These are phyloP conservation scores for Eucalyptus erythrocorys DNA, from an alignment of 345 rosid species.

Conservation along the genomic window DNA sequence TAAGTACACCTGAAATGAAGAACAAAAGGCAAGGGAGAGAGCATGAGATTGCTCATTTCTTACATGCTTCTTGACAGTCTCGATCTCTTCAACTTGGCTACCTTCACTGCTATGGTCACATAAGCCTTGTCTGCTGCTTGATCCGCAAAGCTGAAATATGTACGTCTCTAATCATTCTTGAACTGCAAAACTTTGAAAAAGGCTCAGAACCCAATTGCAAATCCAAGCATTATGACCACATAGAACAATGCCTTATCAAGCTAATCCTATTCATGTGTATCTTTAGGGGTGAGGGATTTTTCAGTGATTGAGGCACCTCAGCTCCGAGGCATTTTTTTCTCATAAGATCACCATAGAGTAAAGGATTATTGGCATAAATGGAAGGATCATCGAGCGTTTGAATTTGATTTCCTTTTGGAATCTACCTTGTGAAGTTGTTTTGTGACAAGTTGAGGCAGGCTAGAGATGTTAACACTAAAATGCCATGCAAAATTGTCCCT, in stretches of 20 bases:
- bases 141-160: neutral
- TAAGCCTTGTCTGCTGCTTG: neutral
- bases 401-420: neutral
- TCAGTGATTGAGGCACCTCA: neutral
- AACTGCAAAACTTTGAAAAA: neutral
- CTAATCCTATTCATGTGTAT: neutral
- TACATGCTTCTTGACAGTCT: neutral
- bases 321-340: neutral
- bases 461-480: neutral
- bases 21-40: neutral
- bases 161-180: neutral
- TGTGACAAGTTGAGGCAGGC: constrained; percentile 1
- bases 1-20: neutral
- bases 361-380: neutral
- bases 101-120: neutral
- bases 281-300: neutral
- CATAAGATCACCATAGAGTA: neutral
- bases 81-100: neutral
- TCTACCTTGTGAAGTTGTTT: neutral
- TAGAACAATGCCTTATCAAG: neutral
- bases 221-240: neutral
- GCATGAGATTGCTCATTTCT: neutral
- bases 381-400: neutral
- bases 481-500: constrained; percentile 2
- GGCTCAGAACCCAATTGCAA: neutral